These are phyloP conservation scores for Suillus ampliporus DNA, from an alignment of 768 basidiomycete species.

Conservation along the genomic window DNA sequence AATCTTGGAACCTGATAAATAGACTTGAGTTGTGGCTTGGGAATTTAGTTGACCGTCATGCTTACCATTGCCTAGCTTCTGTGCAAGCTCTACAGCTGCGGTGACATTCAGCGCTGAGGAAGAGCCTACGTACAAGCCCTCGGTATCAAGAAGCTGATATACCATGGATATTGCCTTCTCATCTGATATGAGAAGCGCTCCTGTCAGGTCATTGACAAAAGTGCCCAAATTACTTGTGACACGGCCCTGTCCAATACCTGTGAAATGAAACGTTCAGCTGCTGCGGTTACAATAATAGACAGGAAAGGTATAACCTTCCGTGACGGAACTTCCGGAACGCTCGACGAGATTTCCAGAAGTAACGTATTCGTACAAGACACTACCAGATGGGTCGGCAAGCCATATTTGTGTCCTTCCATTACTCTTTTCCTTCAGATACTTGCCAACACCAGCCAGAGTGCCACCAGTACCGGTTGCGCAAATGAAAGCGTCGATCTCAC, in stretches of 20 bases:
- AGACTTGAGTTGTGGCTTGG: constrained; percentile 8
- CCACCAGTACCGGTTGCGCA: constrained; percentile 97
- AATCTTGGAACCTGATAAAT: constrained; percentile 69
- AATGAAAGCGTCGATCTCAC: constrained; percentile 85
- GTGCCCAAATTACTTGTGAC: constrained; percentile 90
- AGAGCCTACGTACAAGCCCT: constrained; percentile 94
- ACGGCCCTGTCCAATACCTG: constrained; percentile 96
- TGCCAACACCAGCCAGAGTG: constrained; percentile 90
- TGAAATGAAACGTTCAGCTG: not conserved
- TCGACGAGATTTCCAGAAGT: constrained; percentile 77
- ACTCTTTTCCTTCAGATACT: constrained; percentile 84
- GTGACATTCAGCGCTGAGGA: constrained; percentile 94
- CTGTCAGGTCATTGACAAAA: constrained; percentile 77
- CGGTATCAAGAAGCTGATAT: constrained; percentile 87
- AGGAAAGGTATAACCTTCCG: constrained; percentile 66
- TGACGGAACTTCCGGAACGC: constrained; percentile 84
- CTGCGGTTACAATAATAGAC: constrained; percentile 3
- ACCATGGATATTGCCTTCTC: constrained; percentile 91
- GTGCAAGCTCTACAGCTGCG: constrained; percentile 87
- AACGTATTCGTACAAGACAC: constrained; percentile 84
- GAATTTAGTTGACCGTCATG: not conserved
- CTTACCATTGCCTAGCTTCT: constrained; percentile 80
- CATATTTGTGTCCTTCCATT: constrained; percentile 81
- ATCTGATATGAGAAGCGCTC: constrained; percentile 87
- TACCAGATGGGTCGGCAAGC: constrained; percentile 97